Evolutionary conservation across 352 stramenopile species (phyloP), one percentile per base, ranked within the genome.

Genomic region (Phytophthora hibernalis): DNA sequence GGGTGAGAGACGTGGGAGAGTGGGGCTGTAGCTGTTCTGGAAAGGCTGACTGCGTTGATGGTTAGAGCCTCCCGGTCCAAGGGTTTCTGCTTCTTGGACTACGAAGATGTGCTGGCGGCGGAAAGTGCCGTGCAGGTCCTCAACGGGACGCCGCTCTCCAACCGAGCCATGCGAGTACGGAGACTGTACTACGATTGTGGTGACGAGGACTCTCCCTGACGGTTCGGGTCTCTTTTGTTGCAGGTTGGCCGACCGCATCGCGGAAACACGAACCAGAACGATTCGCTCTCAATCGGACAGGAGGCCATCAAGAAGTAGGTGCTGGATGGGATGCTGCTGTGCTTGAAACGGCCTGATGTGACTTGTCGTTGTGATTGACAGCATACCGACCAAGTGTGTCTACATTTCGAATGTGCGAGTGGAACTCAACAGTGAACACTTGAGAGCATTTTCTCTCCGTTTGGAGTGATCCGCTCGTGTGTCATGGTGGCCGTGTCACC

Each of bases 371-470:
- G 56, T 54, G 10, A 28, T 33, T 16, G 9, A 18, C 56, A 93
- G 85, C 43, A 68, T 93, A 6, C 61, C 74, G 2, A 93, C 85
- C n/a, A 93, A 92, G 60, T 92, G 83, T 35, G 57, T 93, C 40
- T 93, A 92, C 60, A 74, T 93, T 18, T 80, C 80, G 5, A 80
- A 85, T 24, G 85, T 93, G 18, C 85, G 85, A 11, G 61, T 82
- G 18, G 85, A 93, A 58, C 80, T 93, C 21, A 92, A 85, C 61
- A 91, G 82, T 48, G 74, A 87, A 58, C 85, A 93, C 60, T 68
- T 93, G 44, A 93, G 83, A 93, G 85, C 51, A 92, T 93, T 55
- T 92, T 93, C 38, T 87, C 85, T 42, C 85, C 85, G 12, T 93
- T 93, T 57, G 85, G 85, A 35, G 71, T 76, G 9, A 80, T 93